A percentile compares a stretch with the other conserved stretches of the same genome.
Evolutionary conservation across 768 basidiomycete genomes (phyloP).

Genomic region (Russula emetica): DNA sequence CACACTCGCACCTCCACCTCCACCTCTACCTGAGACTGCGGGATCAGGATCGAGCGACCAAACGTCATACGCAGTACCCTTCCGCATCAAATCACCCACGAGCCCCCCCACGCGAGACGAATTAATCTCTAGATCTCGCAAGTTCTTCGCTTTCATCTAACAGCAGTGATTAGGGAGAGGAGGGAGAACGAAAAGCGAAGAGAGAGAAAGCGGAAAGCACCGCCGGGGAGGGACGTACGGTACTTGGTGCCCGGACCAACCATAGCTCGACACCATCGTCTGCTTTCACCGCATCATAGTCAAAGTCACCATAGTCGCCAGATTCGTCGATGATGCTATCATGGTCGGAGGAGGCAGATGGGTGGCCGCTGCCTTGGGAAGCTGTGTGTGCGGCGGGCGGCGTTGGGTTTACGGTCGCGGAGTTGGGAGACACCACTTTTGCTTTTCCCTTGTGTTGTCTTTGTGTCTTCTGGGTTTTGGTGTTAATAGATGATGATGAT

Average conservation of each 20-base stretch:
- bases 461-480: background rate
- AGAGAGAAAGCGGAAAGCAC: background rate
- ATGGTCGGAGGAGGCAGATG: background rate
- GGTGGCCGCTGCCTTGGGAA: background rate
- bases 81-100: conserved; percentile 21
- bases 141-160: conserved; percentile 21
- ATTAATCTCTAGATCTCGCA: conserved; percentile 7
- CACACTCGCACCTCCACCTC: no score
- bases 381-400: conserved; percentile 1
- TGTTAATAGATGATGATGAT: background rate
- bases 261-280: conserved; percentile 27
- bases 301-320: conserved; percentile 27
- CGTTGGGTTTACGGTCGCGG: background rate
- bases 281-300: conserved; percentile 24
- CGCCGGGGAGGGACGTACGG: conserved; percentile 6
- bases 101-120: conserved; percentile 9
- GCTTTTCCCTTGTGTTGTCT: background rate
- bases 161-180: no score
- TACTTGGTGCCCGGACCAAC: conserved; percentile 23
- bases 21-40: background rate
- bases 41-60: conserved; percentile 8
- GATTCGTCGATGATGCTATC: conserved; percentile 21
- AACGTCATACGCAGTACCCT: conserved; percentile 19
- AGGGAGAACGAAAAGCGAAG: background rate
- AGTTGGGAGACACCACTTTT: background rate